phyloP scores from a whole-genome alignment of 371 early-diverging fungal genomes.

The Rhizopus arrhizus region DNA sequence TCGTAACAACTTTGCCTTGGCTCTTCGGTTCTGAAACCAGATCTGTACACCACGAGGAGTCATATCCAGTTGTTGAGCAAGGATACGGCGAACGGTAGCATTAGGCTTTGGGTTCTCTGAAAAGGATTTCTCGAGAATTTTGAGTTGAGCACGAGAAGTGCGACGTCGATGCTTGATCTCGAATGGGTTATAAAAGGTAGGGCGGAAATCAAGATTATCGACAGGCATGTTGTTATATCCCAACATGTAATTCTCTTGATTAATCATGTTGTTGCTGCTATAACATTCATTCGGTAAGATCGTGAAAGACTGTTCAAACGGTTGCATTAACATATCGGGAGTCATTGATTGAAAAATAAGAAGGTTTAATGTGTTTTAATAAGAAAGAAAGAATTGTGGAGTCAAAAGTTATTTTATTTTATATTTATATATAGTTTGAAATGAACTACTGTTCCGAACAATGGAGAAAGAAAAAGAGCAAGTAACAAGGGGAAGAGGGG shows the following conservation, averaged over 20 bases:
- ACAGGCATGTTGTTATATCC: slow-evolving; percentile 9
- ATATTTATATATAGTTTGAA: no score
- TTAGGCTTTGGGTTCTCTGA: slow-evolving; percentile 67
- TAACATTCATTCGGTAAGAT: slow-evolving; percentile 15
- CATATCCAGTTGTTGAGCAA: slow-evolving; percentile 76
- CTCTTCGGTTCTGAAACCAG: slow-evolving; percentile 94
- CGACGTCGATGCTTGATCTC: slow-evolving; percentile 63
- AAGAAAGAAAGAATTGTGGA: background rate
- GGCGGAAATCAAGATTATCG: slow-evolving; percentile 23
- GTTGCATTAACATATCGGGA: slow-evolving; percentile 39
- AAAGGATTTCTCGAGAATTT: slow-evolving; percentile 64
- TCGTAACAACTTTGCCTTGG: slow-evolving; percentile 62
- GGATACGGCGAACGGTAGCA: slow-evolving; percentile 67
- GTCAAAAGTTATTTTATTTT: background rate
- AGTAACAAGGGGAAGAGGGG: background rate
- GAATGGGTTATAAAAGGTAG: slow-evolving; percentile 41
- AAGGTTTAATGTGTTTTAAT: background rate
- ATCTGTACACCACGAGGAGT: slow-evolving; percentile 83
- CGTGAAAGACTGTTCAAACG: slow-evolving; percentile 33
- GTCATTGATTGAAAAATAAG: slow-evolving; percentile 10
- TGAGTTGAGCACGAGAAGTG: slow-evolving; percentile 64
- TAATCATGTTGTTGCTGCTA: slow-evolving; percentile 2
- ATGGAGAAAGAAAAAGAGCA: background rate
- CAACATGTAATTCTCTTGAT: slow-evolving; percentile 12
- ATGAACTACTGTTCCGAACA: background rate